Base-by-base conservation (phyloP, 2,329 filamentous ascomycete species). In the Arthroderma sp. region DNA sequence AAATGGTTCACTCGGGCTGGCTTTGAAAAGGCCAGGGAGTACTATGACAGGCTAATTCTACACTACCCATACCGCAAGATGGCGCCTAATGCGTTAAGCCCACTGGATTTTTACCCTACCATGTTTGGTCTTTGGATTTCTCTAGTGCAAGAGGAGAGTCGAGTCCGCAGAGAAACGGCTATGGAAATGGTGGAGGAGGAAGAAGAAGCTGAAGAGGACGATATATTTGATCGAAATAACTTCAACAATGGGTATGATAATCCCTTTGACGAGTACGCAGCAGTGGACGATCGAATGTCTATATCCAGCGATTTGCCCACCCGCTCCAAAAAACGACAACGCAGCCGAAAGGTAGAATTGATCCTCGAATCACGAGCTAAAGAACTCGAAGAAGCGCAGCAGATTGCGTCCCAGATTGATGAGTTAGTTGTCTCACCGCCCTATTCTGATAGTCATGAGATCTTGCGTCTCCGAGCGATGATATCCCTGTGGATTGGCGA, bases 91-190 rank as follows among this genome's bases (percentile, higher is more conserved):
- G 65, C 70, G 3, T 65, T 80, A 36, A 82, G 77, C 51, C 78
- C 84, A 7, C 58, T 83, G 33, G 79, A 86, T 49, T 94, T 95
- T 59, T 88, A 86, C 65, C 80, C 84, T 9, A 82, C 83, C 9
- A 75, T 94, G 66, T 80, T 89, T 53, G 79, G 79, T 40, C 75
- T 86, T 38, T 89, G 91, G 75, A 74, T 94, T 42, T 88, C 86
- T 59, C 77, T 83, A 49, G 69, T 80, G 1, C 76, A 84, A 56
- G 70, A 76, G 39, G 78, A 78, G 66, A 74, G 74, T 56, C 65
- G 61, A 44, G 57, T 58, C 42, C 71, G 63, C 7, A 56, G 74
- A 33, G 59, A 66, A 44, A 59, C 56, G 7, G 52, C 72, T 7
- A 53, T 60, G 42, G 36, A 58, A 44, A 43, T 48, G 27, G 50